Conservation (phyloP, 129 eudicot genomes). For the Chrysanthemum makinoi region DNA sequence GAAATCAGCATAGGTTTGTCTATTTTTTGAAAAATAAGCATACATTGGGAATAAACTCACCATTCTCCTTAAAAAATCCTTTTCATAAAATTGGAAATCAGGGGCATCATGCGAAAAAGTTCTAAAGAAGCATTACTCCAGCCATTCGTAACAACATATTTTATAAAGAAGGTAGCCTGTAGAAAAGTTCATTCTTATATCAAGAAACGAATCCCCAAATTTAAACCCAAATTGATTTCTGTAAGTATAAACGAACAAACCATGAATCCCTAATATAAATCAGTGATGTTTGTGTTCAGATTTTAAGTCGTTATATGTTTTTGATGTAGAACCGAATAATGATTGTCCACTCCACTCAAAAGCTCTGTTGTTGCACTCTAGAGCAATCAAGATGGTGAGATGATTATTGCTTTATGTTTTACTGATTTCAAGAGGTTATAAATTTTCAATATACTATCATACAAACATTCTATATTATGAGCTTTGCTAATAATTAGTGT, state of each 20-base stretch:
- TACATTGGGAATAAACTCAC: too few species aligned
- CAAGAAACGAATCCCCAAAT: too few species aligned
- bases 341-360: too few species aligned
- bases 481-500: background rate
- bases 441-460: background rate
- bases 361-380: slow-evolving; percentile 34
- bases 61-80: slow-evolving; percentile 34
- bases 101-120: slow-evolving; percentile 51
- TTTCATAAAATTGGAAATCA: slow-evolving; percentile 39
- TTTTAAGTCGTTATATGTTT: too few species aligned
- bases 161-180: slow-evolving; percentile 84
- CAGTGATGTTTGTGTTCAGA: too few species aligned
- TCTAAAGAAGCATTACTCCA: slow-evolving; percentile 78
- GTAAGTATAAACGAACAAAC: too few species aligned
- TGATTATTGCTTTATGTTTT: background rate
- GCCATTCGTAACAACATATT: slow-evolving; percentile 87
- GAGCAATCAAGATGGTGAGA: slow-evolving; percentile 74
- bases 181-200: background rate
- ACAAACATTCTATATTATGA: background rate
- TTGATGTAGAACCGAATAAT: too few species aligned
- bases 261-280: too few species aligned
- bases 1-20: too few species aligned
- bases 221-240: too few species aligned
- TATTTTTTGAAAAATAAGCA: too few species aligned
- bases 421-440: background rate